Base-by-base conservation (phyloP, 805 yeast genomes). In the Phaffomyces opuntiae region DNA sequence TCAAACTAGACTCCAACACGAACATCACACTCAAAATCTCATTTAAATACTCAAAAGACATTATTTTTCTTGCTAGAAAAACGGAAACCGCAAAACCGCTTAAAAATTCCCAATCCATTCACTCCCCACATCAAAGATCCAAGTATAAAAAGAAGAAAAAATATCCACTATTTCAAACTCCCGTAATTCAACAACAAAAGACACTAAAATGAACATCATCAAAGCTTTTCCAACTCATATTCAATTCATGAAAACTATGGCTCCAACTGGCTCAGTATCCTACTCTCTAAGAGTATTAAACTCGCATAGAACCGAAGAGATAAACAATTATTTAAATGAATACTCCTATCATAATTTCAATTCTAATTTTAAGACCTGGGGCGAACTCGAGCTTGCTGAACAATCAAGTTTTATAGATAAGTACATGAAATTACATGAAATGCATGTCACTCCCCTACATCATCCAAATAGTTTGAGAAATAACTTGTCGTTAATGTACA, bases 311-410 rank as follows among this genome's bases (percentile, higher is more conserved):
- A 44, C 44, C 16, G 44, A 44, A 39, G 42, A 45, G 31, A 16
- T 32, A 19, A 40, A 31, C 44, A 25, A 35, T n/a, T 50, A 50
- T 38, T 7, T 50, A 37, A 40, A 13, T 5, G 51, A 50, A 26
- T 50, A 50, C 39, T 42, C 51, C 1, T 42, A 43, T 36, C 38
- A 43, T 17, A 43, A 50, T 32, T 45, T 50, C 36, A 35, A 43
- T 39, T 47, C 51, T 14, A 37, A 25, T 13, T 50, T 45, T 19
- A 45, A 44, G 21, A 45, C 42, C 14, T 50, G 53, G 53, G 46
- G 43, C 9, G 53, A 50, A 24, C 27, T 50, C 9, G 40, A 38
- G 8, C 39, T n/a, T 17, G 17, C 41, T 12, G 51, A 50, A 36
- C 50, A 50, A 24, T 21, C 39, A 16, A 40, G 13, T 7, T 50